A percentile compares a stretch with the other conserved stretches of the same genome.
Evolutionary conservation across 2,329 filamentous ascomycete genomes (phyloP).

Genomic region (Colletotrichum sp.): DNA sequence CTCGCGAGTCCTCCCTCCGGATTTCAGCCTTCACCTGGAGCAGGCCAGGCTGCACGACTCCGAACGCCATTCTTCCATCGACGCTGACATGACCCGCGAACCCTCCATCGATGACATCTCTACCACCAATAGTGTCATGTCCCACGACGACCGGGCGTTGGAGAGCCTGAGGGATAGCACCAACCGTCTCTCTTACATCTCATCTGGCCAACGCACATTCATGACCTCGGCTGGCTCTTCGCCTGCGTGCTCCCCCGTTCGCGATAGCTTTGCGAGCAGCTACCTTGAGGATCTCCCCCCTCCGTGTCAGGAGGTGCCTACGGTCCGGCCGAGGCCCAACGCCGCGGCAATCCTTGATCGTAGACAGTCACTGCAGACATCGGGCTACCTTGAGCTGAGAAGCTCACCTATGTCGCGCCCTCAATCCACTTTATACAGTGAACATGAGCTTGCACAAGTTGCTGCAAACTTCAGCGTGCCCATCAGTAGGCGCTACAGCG

Average conservation of each 20-base stretch:
- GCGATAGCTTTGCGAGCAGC: slow-evolving; percentile 53
- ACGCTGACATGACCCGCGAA: slow-evolving; percentile 38
- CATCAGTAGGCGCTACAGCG: slow-evolving; percentile 50
- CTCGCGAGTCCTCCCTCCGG: slow-evolving; percentile 41
- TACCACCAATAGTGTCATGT: slow-evolving; percentile 60
- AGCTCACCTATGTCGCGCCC: slow-evolving; percentile 27
- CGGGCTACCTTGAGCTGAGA: slow-evolving; percentile 47
- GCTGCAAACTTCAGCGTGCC: slow-evolving; percentile 61
- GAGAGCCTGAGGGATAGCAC: slow-evolving; percentile 62
- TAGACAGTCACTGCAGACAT: slow-evolving; percentile 56
- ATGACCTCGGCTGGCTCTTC: slow-evolving; percentile 65
- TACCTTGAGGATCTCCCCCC: slow-evolving; percentile 20
- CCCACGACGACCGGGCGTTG: slow-evolving; percentile 63
- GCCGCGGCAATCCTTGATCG: slow-evolving; percentile 56
- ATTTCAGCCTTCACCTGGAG: slow-evolving; percentile 36
- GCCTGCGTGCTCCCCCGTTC: slow-evolving; percentile 59
- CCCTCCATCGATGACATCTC: slow-evolving; percentile 60
- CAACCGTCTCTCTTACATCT: slow-evolving; percentile 64
- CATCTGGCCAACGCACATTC: slow-evolving; percentile 65
- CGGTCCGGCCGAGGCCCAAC: slow-evolving; percentile 52
- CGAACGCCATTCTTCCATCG: slow-evolving; percentile 25
- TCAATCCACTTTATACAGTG: slow-evolving; percentile 29
- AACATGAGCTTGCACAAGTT: slow-evolving; percentile 25
- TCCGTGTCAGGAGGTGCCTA: slow-evolving; percentile 23
- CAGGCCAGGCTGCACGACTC: slow-evolving; percentile 26